Evolutionary conservation across 371 early-diverging fungal genomes (phyloP).

Genomic region (Mortierella sp.): DNA sequence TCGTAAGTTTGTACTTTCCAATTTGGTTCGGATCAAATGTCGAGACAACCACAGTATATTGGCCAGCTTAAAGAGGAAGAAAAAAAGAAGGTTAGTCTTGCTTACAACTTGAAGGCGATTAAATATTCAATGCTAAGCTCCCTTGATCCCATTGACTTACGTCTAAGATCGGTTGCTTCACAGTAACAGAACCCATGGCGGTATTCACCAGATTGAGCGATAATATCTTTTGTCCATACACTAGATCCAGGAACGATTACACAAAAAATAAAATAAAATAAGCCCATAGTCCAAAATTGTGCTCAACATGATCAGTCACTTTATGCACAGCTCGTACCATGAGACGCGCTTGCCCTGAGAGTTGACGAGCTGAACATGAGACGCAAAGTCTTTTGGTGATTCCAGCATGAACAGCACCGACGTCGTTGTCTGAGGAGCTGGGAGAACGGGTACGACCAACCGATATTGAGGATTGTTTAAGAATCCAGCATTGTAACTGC

Average conservation of each 20-base stretch:
- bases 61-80: slow-evolving; percentile 62
- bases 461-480: slow-evolving; percentile 86
- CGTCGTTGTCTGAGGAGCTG: slow-evolving; percentile 36
- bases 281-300: neutral
- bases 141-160: slow-evolving; percentile 51
- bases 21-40: slow-evolving; percentile 81
- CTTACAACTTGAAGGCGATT: neutral
- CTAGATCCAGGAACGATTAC: slow-evolving; percentile 42
- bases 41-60: slow-evolving; percentile 83
- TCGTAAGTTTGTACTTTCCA: slow-evolving; percentile 76
- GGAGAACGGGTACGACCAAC: slow-evolving; percentile 63
- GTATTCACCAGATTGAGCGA: slow-evolving; percentile 80
- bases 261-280: neutral
- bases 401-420: slow-evolving; percentile 72
- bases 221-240: slow-evolving; percentile 75
- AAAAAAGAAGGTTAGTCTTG: neutral
- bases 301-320: neutral
- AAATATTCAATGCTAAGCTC: neutral
- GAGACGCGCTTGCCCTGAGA: slow-evolving; percentile 78
- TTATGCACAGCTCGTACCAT: slow-evolving; percentile 50
- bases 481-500: slow-evolving; percentile 75
- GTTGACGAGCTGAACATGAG: slow-evolving; percentile 78
- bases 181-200: slow-evolving; percentile 80
- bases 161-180: slow-evolving; percentile 65
- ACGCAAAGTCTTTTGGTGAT: slow-evolving; percentile 73